Percentiles rank a stretch among this genome's conserved stretches.
These are phyloP conservation scores for Whalleya microplaca DNA, from an alignment of 2,329 filamentous ascomycete species.

Conservation along the genomic window DNA sequence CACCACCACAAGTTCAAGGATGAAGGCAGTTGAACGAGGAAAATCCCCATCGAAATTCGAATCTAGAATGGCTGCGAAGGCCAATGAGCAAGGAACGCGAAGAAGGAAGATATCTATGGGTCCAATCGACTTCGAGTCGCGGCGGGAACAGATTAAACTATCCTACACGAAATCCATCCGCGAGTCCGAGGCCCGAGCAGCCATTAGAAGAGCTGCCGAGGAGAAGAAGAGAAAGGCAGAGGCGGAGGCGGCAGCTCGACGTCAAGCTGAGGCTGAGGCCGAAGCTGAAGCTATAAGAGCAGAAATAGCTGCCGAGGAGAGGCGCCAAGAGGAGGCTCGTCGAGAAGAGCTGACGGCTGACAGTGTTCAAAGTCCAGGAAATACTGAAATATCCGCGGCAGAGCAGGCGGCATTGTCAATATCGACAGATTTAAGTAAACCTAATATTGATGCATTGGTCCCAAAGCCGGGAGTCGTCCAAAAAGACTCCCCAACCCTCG, in stretches of 20 bases:
- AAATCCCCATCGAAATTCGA: slow-evolving; percentile 43
- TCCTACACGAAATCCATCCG: slow-evolving; percentile 85
- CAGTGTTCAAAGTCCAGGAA: slow-evolving; percentile 15
- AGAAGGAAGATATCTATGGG: slow-evolving; percentile 65
- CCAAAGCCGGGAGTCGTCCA: slow-evolving; percentile 10
- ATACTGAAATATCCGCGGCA: slow-evolving; percentile 18
- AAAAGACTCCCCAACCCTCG: slow-evolving; percentile 67
- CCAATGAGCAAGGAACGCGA: slow-evolving; percentile 44
- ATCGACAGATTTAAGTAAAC: slow-evolving; percentile 19
- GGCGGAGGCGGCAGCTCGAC: slow-evolving; percentile 48
- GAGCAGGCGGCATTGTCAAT: slow-evolving; percentile 28
- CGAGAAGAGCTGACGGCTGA: slow-evolving; percentile 16
- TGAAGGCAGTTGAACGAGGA: slow-evolving; percentile 64
- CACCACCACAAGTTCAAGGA: slow-evolving; percentile 71
- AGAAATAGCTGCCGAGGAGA: slow-evolving; percentile 13
- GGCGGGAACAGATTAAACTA: slow-evolving; percentile 79
- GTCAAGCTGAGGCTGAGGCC: slow-evolving; percentile 34
- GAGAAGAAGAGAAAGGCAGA: slow-evolving; percentile 56
- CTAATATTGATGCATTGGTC: slow-evolving; percentile 13
- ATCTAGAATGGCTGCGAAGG: slow-evolving; percentile 39
- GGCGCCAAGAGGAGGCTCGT: slow-evolving; percentile 20
- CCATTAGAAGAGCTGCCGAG: slow-evolving; percentile 53
- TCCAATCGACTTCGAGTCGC: slow-evolving; percentile 82
- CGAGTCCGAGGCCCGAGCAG: slow-evolving; percentile 67
- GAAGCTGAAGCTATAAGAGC: slow-evolving; percentile 10